phyloP scores from a whole-genome alignment of 495 filamentous ascomycete genomes.

The Astrothelium macrocarpum region DNA sequence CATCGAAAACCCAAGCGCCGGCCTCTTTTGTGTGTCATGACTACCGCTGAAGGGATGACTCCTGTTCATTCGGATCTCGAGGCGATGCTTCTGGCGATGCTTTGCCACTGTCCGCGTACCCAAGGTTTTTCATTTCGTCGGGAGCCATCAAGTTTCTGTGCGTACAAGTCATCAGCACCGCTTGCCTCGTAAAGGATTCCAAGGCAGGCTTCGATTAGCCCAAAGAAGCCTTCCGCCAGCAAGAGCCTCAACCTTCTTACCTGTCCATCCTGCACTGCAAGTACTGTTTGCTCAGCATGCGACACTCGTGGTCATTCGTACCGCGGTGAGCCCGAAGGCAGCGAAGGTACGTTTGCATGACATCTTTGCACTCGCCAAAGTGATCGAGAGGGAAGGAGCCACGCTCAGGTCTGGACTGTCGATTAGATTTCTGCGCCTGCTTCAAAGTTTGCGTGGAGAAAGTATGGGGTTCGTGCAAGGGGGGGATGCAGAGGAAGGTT shows the following conservation, averaged over 20 bases:
- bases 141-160: conserved; percentile 86
- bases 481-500: conserved; percentile 15
- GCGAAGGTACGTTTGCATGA: conserved; percentile 72
- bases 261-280: conserved; percentile 88
- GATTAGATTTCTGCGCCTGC: conserved; percentile 9
- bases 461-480: not conserved
- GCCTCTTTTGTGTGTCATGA: not conserved
- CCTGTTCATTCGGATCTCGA: no score
- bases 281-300: conserved; percentile 77
- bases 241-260: no score
- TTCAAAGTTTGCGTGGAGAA: conserved; percentile 6
- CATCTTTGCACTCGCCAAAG: conserved; percentile 86
- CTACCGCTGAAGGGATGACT: no score
- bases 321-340: conserved; percentile 76
- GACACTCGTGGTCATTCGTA: conserved; percentile 76
- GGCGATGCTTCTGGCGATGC: not conserved
- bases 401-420: conserved; percentile 62
- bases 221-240: no score
- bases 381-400: conserved; percentile 96
- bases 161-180: conserved; percentile 1
- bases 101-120: conserved; percentile 53
- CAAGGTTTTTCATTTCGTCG: conserved; percentile 87
- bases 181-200: not conserved
- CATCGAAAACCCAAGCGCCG: conserved; percentile 13
- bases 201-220: no score